These are phyloP conservation scores for Aureoboletus auriporus DNA, from an alignment of 768 basidiomycete species.

Conservation along the genomic window DNA sequence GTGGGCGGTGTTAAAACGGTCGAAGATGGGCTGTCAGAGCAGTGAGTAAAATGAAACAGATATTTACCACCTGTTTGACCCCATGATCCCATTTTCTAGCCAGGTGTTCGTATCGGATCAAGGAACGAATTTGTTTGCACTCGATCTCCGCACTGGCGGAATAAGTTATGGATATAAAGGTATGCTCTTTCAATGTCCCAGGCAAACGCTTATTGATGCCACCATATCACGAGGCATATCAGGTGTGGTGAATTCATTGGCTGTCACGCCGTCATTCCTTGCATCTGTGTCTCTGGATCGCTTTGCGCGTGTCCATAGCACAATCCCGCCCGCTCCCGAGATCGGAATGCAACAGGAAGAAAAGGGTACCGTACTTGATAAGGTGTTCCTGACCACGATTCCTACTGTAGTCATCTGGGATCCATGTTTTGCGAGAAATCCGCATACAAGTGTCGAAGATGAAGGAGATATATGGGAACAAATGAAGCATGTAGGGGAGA, in stretches of 20 bases:
- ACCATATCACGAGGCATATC: slow-evolving; percentile 49
- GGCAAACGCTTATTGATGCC: not conserved
- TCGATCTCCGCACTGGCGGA: slow-evolving; percentile 68
- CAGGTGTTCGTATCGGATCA: slow-evolving; percentile 69
- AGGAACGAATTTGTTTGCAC: slow-evolving; percentile 55
- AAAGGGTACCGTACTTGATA: slow-evolving; percentile 61
- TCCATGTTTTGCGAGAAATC: slow-evolving; percentile 25
- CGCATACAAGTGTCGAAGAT: slow-evolving; percentile 21
- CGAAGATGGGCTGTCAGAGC: slow-evolving; percentile 54
- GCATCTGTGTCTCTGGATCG: slow-evolving; percentile 67
- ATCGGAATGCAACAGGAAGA: slow-evolving; percentile 48
- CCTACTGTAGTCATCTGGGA: slow-evolving; percentile 70
- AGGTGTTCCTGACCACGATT: slow-evolving; percentile 55
- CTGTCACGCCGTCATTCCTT: slow-evolving; percentile 49
- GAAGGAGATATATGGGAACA: slow-evolving; percentile 68
- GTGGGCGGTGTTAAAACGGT: slow-evolving; percentile 58
- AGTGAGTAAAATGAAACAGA: slow-evolving; percentile 45
- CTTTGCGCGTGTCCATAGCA: slow-evolving; percentile 66
- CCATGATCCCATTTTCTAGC: slow-evolving; percentile 32
- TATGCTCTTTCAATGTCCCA: slow-evolving; percentile 16
- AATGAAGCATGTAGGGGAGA: slow-evolving; percentile 51
- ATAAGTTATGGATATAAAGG: slow-evolving; percentile 68
- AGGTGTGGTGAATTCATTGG: slow-evolving; percentile 64
- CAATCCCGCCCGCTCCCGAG: slow-evolving; percentile 45
- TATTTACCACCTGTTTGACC: not conserved